These are phyloP conservation scores for Nicotiana knightiana DNA, from an alignment of 257 asterid species.

Conservation along the genomic window DNA sequence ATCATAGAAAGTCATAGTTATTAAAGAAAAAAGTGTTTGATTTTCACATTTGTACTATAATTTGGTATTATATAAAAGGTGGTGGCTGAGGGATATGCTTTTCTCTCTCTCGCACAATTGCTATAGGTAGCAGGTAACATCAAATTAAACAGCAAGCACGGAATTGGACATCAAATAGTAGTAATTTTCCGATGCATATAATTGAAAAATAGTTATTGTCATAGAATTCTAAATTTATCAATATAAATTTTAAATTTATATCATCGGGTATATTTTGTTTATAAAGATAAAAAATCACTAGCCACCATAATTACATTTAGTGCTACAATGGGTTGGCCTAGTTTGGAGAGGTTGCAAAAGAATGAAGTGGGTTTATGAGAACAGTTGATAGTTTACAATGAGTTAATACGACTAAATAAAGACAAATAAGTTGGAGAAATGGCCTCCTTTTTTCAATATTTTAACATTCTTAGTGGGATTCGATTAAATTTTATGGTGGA, in stretches of 20 bases:
- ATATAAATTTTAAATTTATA: no score
- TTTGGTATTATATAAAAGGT: background rate
- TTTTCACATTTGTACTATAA: background rate
- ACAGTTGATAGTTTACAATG: background rate
- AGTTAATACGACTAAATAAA: background rate
- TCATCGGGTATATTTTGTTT: no score
- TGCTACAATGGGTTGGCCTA: background rate
- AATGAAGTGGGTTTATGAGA: no score
- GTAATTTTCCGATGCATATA: no score
- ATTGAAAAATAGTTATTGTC: no score
- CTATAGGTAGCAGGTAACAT: background rate
- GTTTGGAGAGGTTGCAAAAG: no score
- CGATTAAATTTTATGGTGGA: background rate
- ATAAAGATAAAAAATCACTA: no score
- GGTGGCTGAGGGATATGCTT: no score
- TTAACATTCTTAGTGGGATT: background rate
- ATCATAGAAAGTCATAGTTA: background rate
- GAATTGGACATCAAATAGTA: no score
- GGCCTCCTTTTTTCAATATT: background rate
- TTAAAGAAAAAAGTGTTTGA: background rate
- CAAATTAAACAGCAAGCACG: background rate
- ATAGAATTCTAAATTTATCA: no score
- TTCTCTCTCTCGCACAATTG: no score
- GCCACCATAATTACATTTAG: no score
- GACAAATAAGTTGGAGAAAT: background rate